These are phyloP conservation scores for Vicia faba DNA, from an alignment of 306 rosid genomes.

Conservation along the genomic window DNA sequence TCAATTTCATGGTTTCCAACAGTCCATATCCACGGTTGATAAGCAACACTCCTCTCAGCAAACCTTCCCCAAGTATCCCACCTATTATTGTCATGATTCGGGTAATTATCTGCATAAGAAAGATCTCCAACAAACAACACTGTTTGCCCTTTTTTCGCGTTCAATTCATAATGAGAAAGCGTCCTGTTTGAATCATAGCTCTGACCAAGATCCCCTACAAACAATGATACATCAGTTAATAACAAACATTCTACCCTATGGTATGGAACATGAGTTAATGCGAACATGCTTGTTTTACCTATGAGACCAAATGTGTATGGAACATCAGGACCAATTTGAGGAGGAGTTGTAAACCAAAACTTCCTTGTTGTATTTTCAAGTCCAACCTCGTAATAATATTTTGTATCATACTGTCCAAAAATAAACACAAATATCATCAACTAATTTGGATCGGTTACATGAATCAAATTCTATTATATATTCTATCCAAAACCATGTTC, in stretches of 20 bases:
- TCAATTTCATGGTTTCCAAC: slow-evolving; percentile 89
- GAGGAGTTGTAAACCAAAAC: slow-evolving; percentile 86
- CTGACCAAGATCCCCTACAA: slow-evolving; percentile 91
- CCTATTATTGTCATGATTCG: slow-evolving; percentile 67
- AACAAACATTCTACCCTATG: not conserved
- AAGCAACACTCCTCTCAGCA: slow-evolving; percentile 77
- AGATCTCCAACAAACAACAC: slow-evolving; percentile 82
- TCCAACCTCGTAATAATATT: slow-evolving; percentile 80
- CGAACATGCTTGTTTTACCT: slow-evolving; percentile 46
- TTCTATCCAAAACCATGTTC: too few species aligned
- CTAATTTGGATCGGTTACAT: too few species aligned
- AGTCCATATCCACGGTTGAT: slow-evolving; percentile 99
- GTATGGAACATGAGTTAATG: too few species aligned
- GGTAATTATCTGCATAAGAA: slow-evolving; percentile 75
- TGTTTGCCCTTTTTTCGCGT: slow-evolving; percentile 63
- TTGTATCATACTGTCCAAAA: slow-evolving; percentile 62
- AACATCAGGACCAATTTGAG: slow-evolving; percentile 81
- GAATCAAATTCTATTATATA: too few species aligned
- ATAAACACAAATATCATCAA: slow-evolving; percentile 26
- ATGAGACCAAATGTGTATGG: slow-evolving; percentile 95
- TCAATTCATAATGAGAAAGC: slow-evolving; percentile 72
- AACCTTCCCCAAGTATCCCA: slow-evolving; percentile 97
- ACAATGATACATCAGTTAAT: slow-evolving; percentile 20
- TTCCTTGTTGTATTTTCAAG: slow-evolving; percentile 56
- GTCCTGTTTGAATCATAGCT: slow-evolving; percentile 76